Percentiles rank a stretch among this genome's conserved stretches.
Evolutionary conservation across 2,329 filamentous ascomycete species (phyloP).

Genomic region (Ascochyta fabae): DNA sequence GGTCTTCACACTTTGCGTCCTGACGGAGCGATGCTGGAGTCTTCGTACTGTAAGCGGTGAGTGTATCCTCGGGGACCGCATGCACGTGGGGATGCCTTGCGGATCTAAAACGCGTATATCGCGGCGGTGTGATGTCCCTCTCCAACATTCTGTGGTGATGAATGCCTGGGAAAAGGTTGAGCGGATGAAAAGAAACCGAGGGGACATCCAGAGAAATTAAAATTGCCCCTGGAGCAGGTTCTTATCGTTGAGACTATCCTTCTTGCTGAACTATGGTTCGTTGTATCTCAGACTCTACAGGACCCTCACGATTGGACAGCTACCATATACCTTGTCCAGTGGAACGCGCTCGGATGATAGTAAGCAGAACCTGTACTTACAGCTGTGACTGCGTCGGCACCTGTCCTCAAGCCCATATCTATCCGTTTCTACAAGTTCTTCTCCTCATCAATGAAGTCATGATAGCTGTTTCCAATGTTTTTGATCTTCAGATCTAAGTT

Average conservation of each 20-base stretch:
- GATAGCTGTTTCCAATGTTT: constrained; percentile 3
- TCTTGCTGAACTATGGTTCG: constrained; percentile 1
- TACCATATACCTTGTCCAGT: constrained; percentile 5
- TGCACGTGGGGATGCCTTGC: background rate
- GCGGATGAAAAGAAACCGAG: constrained; percentile 1
- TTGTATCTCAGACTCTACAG: constrained; percentile 1
- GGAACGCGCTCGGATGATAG: background rate
- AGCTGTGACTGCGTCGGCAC: too few species aligned
- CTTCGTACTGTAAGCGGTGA: background rate
- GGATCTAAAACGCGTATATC: constrained; percentile 1
- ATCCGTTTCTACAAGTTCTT: too few species aligned
- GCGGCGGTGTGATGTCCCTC: background rate
- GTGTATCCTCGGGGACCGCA: too few species aligned
- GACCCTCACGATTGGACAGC: constrained; percentile 1
- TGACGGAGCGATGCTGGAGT: constrained; percentile 2
- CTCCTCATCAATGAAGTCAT: background rate
- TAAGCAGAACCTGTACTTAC: too few species aligned
- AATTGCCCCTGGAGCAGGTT: background rate
- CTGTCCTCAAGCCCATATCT: too few species aligned
- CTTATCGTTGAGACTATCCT: constrained; percentile 1
- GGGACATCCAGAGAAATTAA: too few species aligned
- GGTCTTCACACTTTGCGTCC: constrained; percentile 5
- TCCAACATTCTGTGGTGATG: constrained; percentile 4
- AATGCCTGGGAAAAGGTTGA: background rate
- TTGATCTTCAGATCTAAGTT: constrained; percentile 2